Evolutionary conservation across 768 basidiomycete genomes (phyloP), one percentile per base, ranked within the genome.

Genomic region (Boletus rubropictus): DNA sequence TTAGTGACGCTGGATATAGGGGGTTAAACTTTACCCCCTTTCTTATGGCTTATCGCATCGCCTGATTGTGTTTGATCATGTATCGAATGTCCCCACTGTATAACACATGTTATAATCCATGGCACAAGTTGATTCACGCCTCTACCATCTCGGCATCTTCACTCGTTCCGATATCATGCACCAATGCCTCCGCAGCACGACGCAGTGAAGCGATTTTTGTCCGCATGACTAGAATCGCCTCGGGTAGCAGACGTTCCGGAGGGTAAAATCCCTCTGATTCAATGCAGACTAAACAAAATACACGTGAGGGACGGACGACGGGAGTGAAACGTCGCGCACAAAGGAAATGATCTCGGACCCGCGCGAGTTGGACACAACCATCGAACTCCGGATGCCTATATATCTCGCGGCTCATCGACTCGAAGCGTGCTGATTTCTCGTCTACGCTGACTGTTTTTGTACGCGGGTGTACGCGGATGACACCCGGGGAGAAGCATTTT

Each of bases 391-490:
- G 82, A 66, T 97, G 87, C 52, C 95, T 79, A 36, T 96, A 73
- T 2, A 94, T 94, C 68, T 98, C 94, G 37, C 96, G 75, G 53
- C 83, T 90, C 61, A 99, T 89, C 3, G 82, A 87, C 61, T 99
- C 96, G 48, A 82, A 82, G 27, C 94, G 76, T 17, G 92, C 78
- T 29, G 77, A 75, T 15, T 75, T 66, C 39, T 77, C 67, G 57
- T 89, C 79, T 18, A 88, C 82, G 38, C 72, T 75, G 28, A 86
- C 79, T 44, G 66, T 68, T 58, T 80, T 75, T 18, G 84, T 84
- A 18, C 57, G 63, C 0, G 78, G 73, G 53, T 81, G 70, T 28
- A 89, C 66, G 35, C 75, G 73, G 49, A 92, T 82, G 40, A 91
- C 89, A 2, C 87, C 88, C 0, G 83, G 78, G 1, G 92, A 81